These are phyloP conservation scores for Aureobasidium sp. DNA, from an alignment of 2,329 filamentous ascomycete genomes.

Conservation along the genomic window DNA sequence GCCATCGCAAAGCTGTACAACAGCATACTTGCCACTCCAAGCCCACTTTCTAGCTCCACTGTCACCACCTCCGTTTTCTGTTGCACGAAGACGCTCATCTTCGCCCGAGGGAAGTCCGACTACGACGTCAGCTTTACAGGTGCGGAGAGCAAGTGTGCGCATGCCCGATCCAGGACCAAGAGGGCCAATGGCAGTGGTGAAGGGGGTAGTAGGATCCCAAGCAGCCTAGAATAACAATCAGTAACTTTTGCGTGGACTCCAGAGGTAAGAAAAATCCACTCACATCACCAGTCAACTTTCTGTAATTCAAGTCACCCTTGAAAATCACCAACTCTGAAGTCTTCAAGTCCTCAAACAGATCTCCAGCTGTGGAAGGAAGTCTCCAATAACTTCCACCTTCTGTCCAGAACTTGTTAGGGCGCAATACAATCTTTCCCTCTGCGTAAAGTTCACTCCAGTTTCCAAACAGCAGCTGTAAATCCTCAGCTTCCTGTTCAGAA, in stretches of 20 bases:
- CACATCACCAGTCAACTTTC: slow-evolving; percentile 27
- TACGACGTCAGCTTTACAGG: background rate
- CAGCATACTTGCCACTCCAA: slow-evolving; percentile 93
- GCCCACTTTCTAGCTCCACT: slow-evolving; percentile 72
- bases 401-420: background rate
- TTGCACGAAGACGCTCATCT: slow-evolving; percentile 68
- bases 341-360: slow-evolving; percentile 16
- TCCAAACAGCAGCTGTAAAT: slow-evolving; percentile 68
- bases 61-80: slow-evolving; percentile 62
- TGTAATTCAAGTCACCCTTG: background rate
- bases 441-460: slow-evolving; percentile 60
- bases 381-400: slow-evolving; percentile 77
- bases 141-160: background rate
- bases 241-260: background rate
- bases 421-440: background rate
- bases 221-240: slow-evolving; percentile 40
- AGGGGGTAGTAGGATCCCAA: background rate
- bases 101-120: slow-evolving; percentile 49
- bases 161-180: background rate
- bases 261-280: slow-evolving; percentile 27
- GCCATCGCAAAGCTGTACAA: slow-evolving; percentile 75
- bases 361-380: slow-evolving; percentile 49
- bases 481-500: slow-evolving; percentile 16
- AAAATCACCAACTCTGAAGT: background rate
- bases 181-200: background rate